phyloP scores from a whole-genome alignment of 2,329 filamentous ascomycete species.

The Trichoderma arundinaceum region DNA sequence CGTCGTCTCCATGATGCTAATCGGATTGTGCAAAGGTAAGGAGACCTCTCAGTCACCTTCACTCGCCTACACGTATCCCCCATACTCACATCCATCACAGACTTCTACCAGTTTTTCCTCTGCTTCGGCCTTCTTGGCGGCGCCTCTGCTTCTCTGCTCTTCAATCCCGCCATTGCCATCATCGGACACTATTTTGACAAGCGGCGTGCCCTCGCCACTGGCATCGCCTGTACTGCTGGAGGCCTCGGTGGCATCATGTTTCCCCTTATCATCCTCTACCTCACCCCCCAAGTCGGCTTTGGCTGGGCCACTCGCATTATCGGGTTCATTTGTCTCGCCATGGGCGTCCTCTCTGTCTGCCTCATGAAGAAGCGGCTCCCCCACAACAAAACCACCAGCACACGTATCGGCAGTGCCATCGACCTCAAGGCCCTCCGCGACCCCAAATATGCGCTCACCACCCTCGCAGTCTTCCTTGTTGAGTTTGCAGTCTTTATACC shows the following conservation, averaged over 20 bases:
- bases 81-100: slow-evolving; percentile 34
- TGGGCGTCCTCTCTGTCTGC: slow-evolving; percentile 40
- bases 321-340: slow-evolving; percentile 38
- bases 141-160: slow-evolving; percentile 68
- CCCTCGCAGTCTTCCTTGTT: slow-evolving; percentile 61
- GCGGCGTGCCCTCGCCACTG: slow-evolving; percentile 70
- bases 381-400: slow-evolving; percentile 45
- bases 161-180: slow-evolving; percentile 69
- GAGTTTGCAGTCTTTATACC: slow-evolving; percentile 69
- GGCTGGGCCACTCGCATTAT: slow-evolving; percentile 42
- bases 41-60: neutral
- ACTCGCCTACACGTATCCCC: neutral
- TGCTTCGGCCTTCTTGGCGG: slow-evolving; percentile 72
- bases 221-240: slow-evolving; percentile 70
- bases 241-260: slow-evolving; percentile 64
- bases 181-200: slow-evolving; percentile 72
- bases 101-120: slow-evolving; percentile 75
- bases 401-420: slow-evolving; percentile 48
- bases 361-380: slow-evolving; percentile 54
- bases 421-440: slow-evolving; percentile 60
- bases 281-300: slow-evolving; percentile 41
- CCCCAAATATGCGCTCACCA: slow-evolving; percentile 57
- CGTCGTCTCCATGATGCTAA: slow-evolving; percentile 59
- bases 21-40: slow-evolving; percentile 51
- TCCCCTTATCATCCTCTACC: slow-evolving; percentile 41